Base-by-base conservation (phyloP, 1,284 basidiomycete genomes). In the Thecaphora thlaspeos region DNA sequence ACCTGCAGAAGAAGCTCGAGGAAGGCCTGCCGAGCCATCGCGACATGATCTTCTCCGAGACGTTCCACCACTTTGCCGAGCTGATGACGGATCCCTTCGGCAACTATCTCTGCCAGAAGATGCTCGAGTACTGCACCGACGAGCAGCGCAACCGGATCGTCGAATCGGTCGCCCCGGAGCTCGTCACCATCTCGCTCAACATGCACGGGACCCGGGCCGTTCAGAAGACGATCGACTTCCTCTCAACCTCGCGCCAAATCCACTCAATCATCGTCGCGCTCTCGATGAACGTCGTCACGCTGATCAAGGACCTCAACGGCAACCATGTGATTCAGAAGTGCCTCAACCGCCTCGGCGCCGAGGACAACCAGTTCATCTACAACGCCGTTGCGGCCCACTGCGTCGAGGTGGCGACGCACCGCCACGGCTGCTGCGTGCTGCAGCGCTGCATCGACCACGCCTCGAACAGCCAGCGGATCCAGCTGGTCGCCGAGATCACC, bases 251-350 rank as follows among this genome's bases (percentile, higher is more conserved):
- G 23, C 60, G 67, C 14, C 91, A 98, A 86, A 97, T 98, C 72
- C 90, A 93, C 78, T 91, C 91, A 42, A 91, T 98, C 81, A 98
- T 98, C 77, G 84, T 93, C 55, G 95, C 95, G 12, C 85, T 99
- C 71, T 92, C 91, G 80, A 84, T 96, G 69, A 94, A 96, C 79
- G 95, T 99, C 71, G 95, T 99, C 34, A 93, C 94, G 61, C 84
- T 99, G 64, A 99, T 99, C 87, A 99, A 98, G 84, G 94, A 99
- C 79, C 82, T 99, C 69, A 98, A 99, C 79, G 95, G 95, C 50
- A 98, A 99, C 79, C 95, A 99, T 77, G 95, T 98, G 77, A 96
- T 98, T 70, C 95, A 99, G 81, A 99, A 99, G 81, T 99, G 95
- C 80, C 82, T 98, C 70, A 98, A 99, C 84, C 92, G 95, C 80